Conservation (phyloP, 768 basidiomycete species). For the Tylopilus cervinicoccineus region DNA sequence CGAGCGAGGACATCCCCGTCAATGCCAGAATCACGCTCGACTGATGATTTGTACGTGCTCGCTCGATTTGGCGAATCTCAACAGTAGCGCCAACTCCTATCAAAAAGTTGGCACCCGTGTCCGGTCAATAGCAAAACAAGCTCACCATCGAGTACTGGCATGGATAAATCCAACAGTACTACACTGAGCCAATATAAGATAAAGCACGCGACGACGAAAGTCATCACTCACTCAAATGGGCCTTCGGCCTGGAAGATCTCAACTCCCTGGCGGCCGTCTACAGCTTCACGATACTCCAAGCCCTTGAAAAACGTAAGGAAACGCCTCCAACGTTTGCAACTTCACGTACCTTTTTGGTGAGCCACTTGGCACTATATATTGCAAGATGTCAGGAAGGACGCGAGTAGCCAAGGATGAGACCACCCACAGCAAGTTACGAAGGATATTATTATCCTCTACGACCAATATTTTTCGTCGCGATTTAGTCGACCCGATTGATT, state of each 20-base stretch:
- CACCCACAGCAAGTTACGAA: slow-evolving; percentile 79
- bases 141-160: slow-evolving; percentile 89
- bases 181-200: slow-evolving; percentile 45
- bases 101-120: background rate
- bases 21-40: slow-evolving; percentile 73
- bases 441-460: slow-evolving; percentile 87
- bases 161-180: slow-evolving; percentile 84
- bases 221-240: slow-evolving; percentile 74
- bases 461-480: slow-evolving; percentile 65
- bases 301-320: slow-evolving; percentile 38
- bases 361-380: slow-evolving; percentile 56
- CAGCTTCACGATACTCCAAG: slow-evolving; percentile 73
- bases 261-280: slow-evolving; percentile 84
- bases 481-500: slow-evolving; percentile 43
- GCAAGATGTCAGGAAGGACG: slow-evolving; percentile 9
- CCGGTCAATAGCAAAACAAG: background rate
- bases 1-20: slow-evolving; percentile 90
- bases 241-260: slow-evolving; percentile 65
- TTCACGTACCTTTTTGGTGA: slow-evolving; percentile 46
- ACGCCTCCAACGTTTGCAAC: background rate
- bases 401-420: background rate
- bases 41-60: slow-evolving; percentile 28
- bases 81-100: slow-evolving; percentile 78
- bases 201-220: background rate
- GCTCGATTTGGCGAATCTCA: slow-evolving; percentile 77